phyloP scores from a whole-genome alignment of 371 early-diverging fungal genomes.

The Circinella umbellata region DNA sequence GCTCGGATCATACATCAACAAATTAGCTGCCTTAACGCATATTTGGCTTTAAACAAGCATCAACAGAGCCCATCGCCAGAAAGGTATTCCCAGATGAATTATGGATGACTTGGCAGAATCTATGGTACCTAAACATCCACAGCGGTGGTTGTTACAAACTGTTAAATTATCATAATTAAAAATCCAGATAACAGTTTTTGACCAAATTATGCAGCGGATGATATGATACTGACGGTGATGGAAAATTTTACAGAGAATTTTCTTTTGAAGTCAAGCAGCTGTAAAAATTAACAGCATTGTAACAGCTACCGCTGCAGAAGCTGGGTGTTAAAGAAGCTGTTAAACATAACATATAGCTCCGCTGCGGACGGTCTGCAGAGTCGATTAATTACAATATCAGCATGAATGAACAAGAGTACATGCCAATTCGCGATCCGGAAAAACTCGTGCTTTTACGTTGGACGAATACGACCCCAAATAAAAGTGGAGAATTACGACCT shows the following conservation, averaged over 20 bases:
- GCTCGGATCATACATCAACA: slow-evolving; percentile 26
- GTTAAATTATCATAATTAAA: no score
- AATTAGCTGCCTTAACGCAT: slow-evolving; percentile 30
- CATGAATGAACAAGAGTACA: slow-evolving; percentile 13
- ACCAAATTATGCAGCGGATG: no score
- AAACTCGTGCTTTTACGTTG: slow-evolving; percentile 31
- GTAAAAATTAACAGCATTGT: no score
- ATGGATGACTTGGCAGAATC: slow-evolving; percentile 25
- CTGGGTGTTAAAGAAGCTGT: no score
- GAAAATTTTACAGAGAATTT: no score
- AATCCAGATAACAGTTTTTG: no score
- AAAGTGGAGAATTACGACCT: slow-evolving; percentile 28
- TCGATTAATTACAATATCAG: slow-evolving; percentile 16
- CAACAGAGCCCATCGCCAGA: slow-evolving; percentile 34
- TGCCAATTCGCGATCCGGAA: slow-evolving; percentile 30
- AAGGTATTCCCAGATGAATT: slow-evolving; percentile 22
- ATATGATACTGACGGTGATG: no score
- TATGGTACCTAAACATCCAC: background rate
- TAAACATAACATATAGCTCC: no score
- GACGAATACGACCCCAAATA: slow-evolving; percentile 30
- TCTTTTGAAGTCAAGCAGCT: no score
- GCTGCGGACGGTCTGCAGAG: slow-evolving; percentile 16
- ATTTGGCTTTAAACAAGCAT: slow-evolving; percentile 21
- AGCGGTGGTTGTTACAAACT: no score
- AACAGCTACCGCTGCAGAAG: no score